Percentiles rank a stretch among this genome's conserved stretches.
Conservation (phyloP, 257 asterid genomes). For the Scutellaria baicalensis region DNA sequence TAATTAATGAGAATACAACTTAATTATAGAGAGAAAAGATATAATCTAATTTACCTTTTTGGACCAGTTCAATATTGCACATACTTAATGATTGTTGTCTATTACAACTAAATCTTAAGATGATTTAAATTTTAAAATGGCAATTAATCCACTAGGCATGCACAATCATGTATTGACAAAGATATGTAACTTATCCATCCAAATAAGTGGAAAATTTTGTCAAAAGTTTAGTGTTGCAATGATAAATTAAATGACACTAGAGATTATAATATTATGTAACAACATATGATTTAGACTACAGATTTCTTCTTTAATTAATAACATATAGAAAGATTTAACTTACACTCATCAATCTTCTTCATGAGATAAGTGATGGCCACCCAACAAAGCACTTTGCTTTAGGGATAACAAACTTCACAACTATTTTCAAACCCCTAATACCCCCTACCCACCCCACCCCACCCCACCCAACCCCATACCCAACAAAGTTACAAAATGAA, state of each 20-base stretch:
- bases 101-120: too few relatives aligned
- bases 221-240: neutral
- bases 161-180: neutral
- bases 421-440: neutral
- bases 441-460: neutral
- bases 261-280: neutral
- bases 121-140: neutral
- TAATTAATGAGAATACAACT: too few relatives aligned
- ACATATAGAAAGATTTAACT: neutral
- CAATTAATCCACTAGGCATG: neutral
- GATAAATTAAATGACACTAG: neutral
- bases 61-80: too few relatives aligned
- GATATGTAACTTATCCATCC: neutral
- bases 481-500: neutral
- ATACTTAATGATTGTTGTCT: too few relatives aligned
- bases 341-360: conserved; percentile 3
- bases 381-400: conserved; percentile 17
- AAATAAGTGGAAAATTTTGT: neutral
- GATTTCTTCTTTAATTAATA: neutral
- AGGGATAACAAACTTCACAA: conserved; percentile 4
- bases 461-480: neutral
- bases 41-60: too few relatives aligned
- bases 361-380: neutral
- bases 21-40: too few relatives aligned
- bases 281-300: neutral